Evolutionary conservation across 2,329 filamentous ascomycete genomes (phyloP), one percentile per base, ranked within the genome.

Genomic region (Penicillium sp.): DNA sequence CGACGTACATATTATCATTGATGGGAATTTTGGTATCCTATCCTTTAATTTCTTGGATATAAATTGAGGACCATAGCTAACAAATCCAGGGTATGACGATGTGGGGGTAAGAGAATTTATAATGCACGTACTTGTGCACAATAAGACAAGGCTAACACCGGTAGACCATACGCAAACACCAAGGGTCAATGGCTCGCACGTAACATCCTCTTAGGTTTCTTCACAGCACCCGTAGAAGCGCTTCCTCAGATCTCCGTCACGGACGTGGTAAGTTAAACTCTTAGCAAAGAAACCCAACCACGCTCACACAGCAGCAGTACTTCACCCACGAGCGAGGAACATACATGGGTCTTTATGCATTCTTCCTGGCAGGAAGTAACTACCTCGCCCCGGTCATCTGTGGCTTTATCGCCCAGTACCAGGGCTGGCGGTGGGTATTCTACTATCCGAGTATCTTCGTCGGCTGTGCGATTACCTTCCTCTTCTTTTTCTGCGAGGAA

Each of bases 401-500:
- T 24, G 78, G 78, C 2, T 79, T 79, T 60, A 79, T 80, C 40
- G 71, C 72, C 5, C 69, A 79, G 48, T 74, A 75, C 26, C 74
- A 78, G 46, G 76, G 77, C 2, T 80, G 78, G 78, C 52, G 70
- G 60, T 80, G 77, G 77, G 76, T 78, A 0, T 72, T 79, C 59
- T 79, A 80, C 67, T 82, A 78, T 76, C 78, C 78, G 11, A 78
- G 79, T 5, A 81, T 83, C 24, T 81, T 83, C 62, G 69, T 70
- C 32, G 80, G 66, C 1, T 67, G 71, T 1, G 74, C 74, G 1
- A 76, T 80, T 34, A 61, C 81, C 1, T 78, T 82, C 54, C 68
- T 81, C 1, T 81, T 82, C 68, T 79, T 83, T 60, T 79, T 79
- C 66, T 79, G 82, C 75, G 81, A 84, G 62, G 81, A 84, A 64